Percentiles rank a stretch among this genome's conserved stretches.
phyloP scores from a whole-genome alignment of 208 protist genomes.

The Leishmania tarentolae region DNA sequence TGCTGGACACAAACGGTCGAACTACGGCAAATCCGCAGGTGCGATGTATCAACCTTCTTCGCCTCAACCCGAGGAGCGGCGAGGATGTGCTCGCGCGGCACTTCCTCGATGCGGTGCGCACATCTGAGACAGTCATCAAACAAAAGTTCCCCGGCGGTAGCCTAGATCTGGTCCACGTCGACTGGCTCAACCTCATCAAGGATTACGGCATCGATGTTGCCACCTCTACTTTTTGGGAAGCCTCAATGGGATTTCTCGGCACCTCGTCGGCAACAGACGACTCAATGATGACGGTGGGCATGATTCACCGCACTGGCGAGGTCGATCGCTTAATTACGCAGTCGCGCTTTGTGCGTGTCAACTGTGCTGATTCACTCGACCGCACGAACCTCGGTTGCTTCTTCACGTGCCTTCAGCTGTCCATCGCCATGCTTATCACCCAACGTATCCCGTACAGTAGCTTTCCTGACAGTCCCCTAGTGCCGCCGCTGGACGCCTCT shows the following conservation, averaged over 20 bases:
- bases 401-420: slow-evolving; percentile 84
- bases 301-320: slow-evolving; percentile 40
- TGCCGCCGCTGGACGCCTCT: slow-evolving; percentile 59
- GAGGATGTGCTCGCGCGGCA: slow-evolving; percentile 69
- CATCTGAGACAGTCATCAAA: slow-evolving; percentile 40
- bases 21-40: slow-evolving; percentile 40
- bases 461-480: slow-evolving; percentile 49
- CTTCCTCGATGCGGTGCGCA: slow-evolving; percentile 68
- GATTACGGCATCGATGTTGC: slow-evolving; percentile 76
- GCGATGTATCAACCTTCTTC: slow-evolving; percentile 85
- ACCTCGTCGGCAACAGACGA: slow-evolving; percentile 35
- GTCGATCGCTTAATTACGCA: slow-evolving; percentile 65
- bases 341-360: slow-evolving; percentile 87
- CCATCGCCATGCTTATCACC: slow-evolving; percentile 76
- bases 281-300: slow-evolving; percentile 74
- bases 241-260: slow-evolving; percentile 59
- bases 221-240: slow-evolving; percentile 69
- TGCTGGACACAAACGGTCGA: slow-evolving; percentile 47
- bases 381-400: slow-evolving; percentile 95
- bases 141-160: slow-evolving; percentile 37
- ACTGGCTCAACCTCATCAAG: slow-evolving; percentile 82
- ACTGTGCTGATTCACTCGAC: slow-evolving; percentile 95
- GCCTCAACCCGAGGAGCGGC: slow-evolving; percentile 59
- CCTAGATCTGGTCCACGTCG: slow-evolving; percentile 81
- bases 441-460: slow-evolving; percentile 56